Percentiles rank a stretch among this genome's conserved stretches.
phyloP scores from a whole-genome alignment of 1,139 yeast genomes.

The Zygosaccharomyces sapae region DNA sequence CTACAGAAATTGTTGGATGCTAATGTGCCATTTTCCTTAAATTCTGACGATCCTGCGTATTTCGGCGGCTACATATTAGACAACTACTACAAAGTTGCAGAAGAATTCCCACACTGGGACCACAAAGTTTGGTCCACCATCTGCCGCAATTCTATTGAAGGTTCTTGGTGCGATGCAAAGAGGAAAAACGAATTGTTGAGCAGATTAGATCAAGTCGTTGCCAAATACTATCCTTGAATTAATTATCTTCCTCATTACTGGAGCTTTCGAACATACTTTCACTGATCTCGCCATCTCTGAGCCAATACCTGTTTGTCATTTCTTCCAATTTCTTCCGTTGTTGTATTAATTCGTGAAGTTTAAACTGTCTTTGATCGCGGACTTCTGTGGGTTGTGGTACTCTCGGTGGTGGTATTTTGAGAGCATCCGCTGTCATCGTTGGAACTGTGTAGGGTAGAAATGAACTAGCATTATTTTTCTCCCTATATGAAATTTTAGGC shows the following conservation, averaged over 20 bases:
- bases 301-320: conserved; percentile 26
- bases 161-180: conserved; percentile 63
- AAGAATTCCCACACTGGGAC: conserved; percentile 54
- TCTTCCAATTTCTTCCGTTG: conserved; percentile 17
- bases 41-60: conserved; percentile 84
- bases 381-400: not conserved
- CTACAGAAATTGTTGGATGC: conserved; percentile 53
- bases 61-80: conserved; percentile 80
- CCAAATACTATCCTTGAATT: conserved; percentile 39
- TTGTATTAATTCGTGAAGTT: conserved; percentile 11
- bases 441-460: conserved; percentile 3
- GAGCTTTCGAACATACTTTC: conserved; percentile 33
- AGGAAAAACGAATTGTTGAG: conserved; percentile 44
- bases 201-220: conserved; percentile 46
- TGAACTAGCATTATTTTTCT: not conserved
- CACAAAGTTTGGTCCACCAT: conserved; percentile 54
- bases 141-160: conserved; percentile 58
- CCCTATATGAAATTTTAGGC: not conserved
- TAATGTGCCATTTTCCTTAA: conserved; percentile 67
- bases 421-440: not conserved
- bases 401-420: not conserved
- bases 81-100: conserved; percentile 63
- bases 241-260: conserved; percentile 28
- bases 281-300: conserved; percentile 24
- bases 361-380: conserved; percentile 7